Conservation (phyloP, 164 flowering plant species). For the Liriodendron chinense region DNA sequence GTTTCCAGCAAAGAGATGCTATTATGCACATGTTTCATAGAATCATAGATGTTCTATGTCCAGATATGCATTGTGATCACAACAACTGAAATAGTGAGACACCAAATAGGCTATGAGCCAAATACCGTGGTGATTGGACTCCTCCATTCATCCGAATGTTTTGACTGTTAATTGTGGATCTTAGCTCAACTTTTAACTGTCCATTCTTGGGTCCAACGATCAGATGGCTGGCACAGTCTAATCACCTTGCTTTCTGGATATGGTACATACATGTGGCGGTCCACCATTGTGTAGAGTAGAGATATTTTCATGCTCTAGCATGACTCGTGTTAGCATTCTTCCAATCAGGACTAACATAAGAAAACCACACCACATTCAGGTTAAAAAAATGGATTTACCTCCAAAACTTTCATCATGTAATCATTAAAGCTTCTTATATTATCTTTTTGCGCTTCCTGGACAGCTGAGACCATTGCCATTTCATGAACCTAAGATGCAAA, state of each 20-base stretch:
- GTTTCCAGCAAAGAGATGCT: too few relatives aligned
- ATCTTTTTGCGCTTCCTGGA: constrained; percentile 98
- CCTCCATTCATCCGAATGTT: not conserved
- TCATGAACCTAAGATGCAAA: constrained; percentile 73
- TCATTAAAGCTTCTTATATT: constrained; percentile 86
- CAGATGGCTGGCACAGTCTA: not conserved
- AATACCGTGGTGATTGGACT: not conserved
- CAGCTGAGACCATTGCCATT: constrained; percentile 94
- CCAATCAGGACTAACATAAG: not conserved
- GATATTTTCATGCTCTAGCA: not conserved
- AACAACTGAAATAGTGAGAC: not conserved
- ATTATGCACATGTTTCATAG: too few relatives aligned
- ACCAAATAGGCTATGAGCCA: not conserved
- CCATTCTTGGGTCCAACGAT: not conserved
- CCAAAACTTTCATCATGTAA: constrained; percentile 84
- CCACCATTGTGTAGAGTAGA: not conserved
- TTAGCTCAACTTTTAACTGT: not conserved
- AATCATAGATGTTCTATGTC: too few relatives aligned
- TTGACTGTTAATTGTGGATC: not conserved
- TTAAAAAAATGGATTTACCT: constrained; percentile 41
- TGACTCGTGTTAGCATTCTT: not conserved
- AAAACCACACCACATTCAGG: too few relatives aligned
- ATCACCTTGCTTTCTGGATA: not conserved
- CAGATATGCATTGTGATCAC: too few relatives aligned
- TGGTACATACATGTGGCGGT: not conserved